These are phyloP conservation scores for Monilinia laxa DNA, from an alignment of 2,329 filamentous ascomycete species.

Conservation along the genomic window DNA sequence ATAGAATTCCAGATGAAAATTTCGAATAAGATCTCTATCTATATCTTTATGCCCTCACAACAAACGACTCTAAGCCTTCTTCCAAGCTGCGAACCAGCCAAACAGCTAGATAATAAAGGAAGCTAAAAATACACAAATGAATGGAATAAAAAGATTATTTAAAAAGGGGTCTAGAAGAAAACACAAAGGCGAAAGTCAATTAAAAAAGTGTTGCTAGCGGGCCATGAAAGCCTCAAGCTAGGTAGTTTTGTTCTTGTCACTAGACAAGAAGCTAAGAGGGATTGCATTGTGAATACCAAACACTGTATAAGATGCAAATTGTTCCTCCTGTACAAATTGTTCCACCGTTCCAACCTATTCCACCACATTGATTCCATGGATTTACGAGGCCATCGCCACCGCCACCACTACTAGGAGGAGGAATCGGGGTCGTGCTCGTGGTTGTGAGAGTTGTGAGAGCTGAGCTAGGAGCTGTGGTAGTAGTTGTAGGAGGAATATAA, in stretches of 20 bases:
- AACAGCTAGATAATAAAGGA: not conserved
- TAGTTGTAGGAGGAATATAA: not conserved
- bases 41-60: too few species aligned
- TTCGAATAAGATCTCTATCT: too few species aligned
- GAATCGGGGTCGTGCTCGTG: too few species aligned
- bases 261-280: conserved; percentile 3
- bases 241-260: rapidly evolving
- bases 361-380: conserved; percentile 30
- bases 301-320: conserved; percentile 25
- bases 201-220: not conserved
- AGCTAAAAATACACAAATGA: not conserved
- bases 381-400: conserved; percentile 15
- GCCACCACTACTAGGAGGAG: conserved; percentile 25
- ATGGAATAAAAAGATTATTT: not conserved
- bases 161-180: not conserved
- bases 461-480: conserved; percentile 30
- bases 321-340: conserved; percentile 28
- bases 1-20: not conserved
- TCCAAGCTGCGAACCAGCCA: too few species aligned
- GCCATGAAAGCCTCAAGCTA: not conserved
- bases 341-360: conserved; percentile 30
- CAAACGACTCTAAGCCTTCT: too few species aligned
- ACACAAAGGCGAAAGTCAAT: not conserved
- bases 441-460: conserved; percentile 30
- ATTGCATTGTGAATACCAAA: conserved; percentile 33